These are phyloP conservation scores for Albifimbria verrucaria DNA, from an alignment of 2,329 filamentous ascomycete genomes.

Conservation along the genomic window DNA sequence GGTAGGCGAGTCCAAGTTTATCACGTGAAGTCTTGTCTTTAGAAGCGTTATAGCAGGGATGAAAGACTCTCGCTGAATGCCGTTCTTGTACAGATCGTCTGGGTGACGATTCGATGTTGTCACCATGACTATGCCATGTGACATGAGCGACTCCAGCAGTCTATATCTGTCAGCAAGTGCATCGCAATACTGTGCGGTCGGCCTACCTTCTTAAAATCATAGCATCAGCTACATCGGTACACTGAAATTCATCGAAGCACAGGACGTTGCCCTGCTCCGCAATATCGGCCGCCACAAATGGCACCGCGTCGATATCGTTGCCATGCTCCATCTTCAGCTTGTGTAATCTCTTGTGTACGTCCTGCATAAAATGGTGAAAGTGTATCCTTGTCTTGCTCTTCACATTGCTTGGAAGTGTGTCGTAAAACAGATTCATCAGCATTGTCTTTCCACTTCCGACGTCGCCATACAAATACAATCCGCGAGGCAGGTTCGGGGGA, in stretches of 20 bases:
- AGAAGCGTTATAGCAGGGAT: conserved; percentile 92
- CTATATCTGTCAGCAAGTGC: conserved; percentile 32
- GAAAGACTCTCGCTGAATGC: conserved; percentile 93
- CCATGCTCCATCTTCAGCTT: conserved; percentile 86
- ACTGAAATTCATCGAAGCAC: conserved; percentile 99
- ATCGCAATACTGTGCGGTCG: not conserved
- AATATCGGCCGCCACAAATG: conserved; percentile 92
- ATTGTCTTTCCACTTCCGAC: conserved; percentile 98
- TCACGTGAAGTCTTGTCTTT: conserved; percentile 77
- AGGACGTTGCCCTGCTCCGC: conserved; percentile 80
- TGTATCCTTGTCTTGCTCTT: conserved; percentile 86
- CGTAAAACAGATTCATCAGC: conserved; percentile 98
- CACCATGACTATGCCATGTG: conserved; percentile 91
- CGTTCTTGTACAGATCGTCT: conserved; percentile 95
- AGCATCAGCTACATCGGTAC: conserved; percentile 95
- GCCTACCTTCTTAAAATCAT: conserved; percentile 83
- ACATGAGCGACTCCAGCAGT: conserved; percentile 87
- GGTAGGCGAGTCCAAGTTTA: conserved; percentile 91
- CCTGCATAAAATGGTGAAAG: conserved; percentile 99
- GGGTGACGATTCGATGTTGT: conserved; percentile 97
- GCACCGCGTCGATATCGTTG: conserved; percentile 83
- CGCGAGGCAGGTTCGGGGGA: conserved; percentile 77
- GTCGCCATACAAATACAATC: conserved; percentile 92
- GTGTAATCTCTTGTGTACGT: conserved; percentile 88
- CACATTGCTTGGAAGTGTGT: conserved; percentile 80